Conservation (phyloP, 2,329 filamentous ascomycete genomes). For the Davidsoniella virescens region DNA sequence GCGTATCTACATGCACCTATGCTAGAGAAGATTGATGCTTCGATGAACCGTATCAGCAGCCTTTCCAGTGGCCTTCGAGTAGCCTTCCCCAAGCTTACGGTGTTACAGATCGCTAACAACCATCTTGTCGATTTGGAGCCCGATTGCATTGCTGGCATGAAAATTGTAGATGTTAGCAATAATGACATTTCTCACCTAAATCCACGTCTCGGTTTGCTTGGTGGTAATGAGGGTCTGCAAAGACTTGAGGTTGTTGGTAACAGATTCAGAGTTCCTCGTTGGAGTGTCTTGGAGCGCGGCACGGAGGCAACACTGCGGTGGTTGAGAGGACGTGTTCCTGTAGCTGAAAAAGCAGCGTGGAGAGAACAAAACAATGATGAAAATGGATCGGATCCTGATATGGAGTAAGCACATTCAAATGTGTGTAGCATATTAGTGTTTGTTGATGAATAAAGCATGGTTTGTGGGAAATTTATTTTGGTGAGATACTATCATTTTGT, state of each 20-base stretch:
- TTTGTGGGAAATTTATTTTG: background rate
- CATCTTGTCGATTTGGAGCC: slow-evolving; percentile 57
- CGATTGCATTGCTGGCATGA: slow-evolving; percentile 56
- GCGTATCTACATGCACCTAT: slow-evolving; percentile 53
- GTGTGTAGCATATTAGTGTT: background rate
- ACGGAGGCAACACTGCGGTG: slow-evolving; percentile 73
- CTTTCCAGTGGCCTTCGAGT: slow-evolving; percentile 48
- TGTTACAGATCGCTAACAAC: slow-evolving; percentile 66
- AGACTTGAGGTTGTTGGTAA: slow-evolving; percentile 69
- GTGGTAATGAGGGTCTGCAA: slow-evolving; percentile 43
- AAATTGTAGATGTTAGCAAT: slow-evolving; percentile 62
- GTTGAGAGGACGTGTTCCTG: slow-evolving; percentile 60
- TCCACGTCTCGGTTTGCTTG: slow-evolving; percentile 62
- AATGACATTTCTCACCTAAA: slow-evolving; percentile 77
- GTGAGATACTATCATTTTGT: background rate
- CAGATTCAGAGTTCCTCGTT: slow-evolving; percentile 71
- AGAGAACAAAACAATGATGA: slow-evolving; percentile 27
- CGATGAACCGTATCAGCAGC: slow-evolving; percentile 60
- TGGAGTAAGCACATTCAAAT: background rate
- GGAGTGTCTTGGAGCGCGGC: slow-evolving; percentile 69
- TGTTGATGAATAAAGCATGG: background rate
- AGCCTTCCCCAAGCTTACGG: slow-evolving; percentile 52
- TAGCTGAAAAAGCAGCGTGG: slow-evolving; percentile 42
- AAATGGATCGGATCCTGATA: slow-evolving; percentile 12
- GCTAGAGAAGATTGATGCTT: slow-evolving; percentile 64